These are phyloP conservation scores for Adansonia digitata DNA, from an alignment of 345 rosid genomes.

Conservation along the genomic window DNA sequence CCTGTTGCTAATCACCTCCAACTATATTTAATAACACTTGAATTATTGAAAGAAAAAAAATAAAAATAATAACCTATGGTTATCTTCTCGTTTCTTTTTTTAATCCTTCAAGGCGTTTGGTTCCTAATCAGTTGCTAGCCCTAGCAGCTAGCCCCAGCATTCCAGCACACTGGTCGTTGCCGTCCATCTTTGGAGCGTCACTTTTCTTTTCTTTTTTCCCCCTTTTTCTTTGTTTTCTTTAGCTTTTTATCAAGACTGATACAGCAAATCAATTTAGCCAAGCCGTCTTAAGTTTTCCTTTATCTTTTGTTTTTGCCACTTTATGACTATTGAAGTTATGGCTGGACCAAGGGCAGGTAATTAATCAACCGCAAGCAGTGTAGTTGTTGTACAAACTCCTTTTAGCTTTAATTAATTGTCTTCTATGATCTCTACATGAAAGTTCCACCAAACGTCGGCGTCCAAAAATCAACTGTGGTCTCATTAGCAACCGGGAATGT, in stretches of 20 bases:
- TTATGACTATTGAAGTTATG: constrained; percentile 15
- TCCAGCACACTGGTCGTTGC: neutral
- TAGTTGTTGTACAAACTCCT: neutral
- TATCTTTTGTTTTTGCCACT: constrained; percentile 9
- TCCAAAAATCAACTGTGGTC: constrained; percentile 63
- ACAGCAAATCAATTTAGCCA: constrained; percentile 37
- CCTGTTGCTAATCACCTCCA: constrained; percentile 29
- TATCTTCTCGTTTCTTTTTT: neutral
- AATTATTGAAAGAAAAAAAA: neutral
- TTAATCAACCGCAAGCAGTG: neutral
- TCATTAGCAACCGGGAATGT: constrained; percentile 63
- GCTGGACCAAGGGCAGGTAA: neutral
- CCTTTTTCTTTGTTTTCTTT: constrained; percentile 27
- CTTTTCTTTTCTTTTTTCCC: constrained; percentile 9
- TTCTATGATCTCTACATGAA: constrained; percentile 28
- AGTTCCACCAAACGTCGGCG: constrained; percentile 69
- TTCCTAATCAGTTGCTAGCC: constrained; percentile 37
- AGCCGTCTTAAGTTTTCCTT: constrained; percentile 16
- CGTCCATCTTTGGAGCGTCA: constrained; percentile 29
- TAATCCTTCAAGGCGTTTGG: neutral
- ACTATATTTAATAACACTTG: constrained; percentile 5
- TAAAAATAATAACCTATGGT: neutral
- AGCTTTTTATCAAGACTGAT: constrained; percentile 24
- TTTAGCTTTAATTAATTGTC: neutral
- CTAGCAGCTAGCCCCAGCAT: constrained; percentile 39